These are phyloP conservation scores for Cystobasidium slooffiae DNA, from an alignment of 1,284 basidiomycete species.

Conservation along the genomic window DNA sequence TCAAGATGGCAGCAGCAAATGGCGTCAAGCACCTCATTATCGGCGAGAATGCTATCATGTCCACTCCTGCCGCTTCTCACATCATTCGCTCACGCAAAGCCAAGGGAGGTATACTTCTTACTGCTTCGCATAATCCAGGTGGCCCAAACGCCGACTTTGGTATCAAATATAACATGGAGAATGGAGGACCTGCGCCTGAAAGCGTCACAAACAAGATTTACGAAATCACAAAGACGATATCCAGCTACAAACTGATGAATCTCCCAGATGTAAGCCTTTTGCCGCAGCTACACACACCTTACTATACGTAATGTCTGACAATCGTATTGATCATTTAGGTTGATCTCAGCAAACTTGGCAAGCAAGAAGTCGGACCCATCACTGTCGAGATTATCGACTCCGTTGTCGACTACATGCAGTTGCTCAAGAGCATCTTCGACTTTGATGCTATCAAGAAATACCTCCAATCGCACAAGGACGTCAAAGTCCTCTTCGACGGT, in stretches of 20 bases:
- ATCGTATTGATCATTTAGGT: constrained; percentile 61
- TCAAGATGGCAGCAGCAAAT: constrained; percentile 54
- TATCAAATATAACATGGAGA: constrained; percentile 98
- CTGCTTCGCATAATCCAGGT: constrained; percentile 97
- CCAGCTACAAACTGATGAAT: constrained; percentile 82
- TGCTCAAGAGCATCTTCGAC: constrained; percentile 91
- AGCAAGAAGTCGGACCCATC: constrained; percentile 77
- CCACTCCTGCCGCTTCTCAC: constrained; percentile 95
- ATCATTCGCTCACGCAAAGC: constrained; percentile 95
- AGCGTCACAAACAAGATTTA: constrained; percentile 91
- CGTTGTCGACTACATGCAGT: constrained; percentile 82
- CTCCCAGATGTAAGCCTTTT: constrained; percentile 67
- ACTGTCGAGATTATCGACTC: constrained; percentile 92
- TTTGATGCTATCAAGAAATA: constrained; percentile 90
- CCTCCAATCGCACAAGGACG: constrained; percentile 69
- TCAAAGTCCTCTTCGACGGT: constrained; percentile 93
- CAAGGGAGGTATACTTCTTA: constrained; percentile 93
- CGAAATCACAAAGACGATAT: constrained; percentile 84
- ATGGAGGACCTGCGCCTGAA: constrained; percentile 96
- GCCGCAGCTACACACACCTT: too few species aligned
- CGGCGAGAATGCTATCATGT: constrained; percentile 87
- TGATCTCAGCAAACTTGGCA: constrained; percentile 82
- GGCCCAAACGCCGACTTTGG: constrained; percentile 97
- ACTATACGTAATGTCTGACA: too few species aligned
- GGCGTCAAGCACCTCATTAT: constrained; percentile 83